A percentile compares a stretch with the other conserved stretches of the same genome.
phyloP scores from a whole-genome alignment of 768 basidiomycete species.

The Thelephora aurantiotincta region DNA sequence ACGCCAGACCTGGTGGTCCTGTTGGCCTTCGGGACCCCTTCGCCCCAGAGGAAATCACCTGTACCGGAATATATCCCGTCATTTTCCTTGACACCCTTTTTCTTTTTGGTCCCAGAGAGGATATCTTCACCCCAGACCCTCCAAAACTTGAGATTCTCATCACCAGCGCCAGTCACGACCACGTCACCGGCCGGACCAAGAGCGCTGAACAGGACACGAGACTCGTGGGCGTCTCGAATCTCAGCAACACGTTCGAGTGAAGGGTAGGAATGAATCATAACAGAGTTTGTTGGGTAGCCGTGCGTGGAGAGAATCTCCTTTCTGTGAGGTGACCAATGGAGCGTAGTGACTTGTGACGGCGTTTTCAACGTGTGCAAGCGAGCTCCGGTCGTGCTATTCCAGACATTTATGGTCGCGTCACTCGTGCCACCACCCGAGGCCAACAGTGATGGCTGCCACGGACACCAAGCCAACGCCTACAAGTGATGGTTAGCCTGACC shows the following conservation, averaged over 20 bases:
- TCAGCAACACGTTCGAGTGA: slow-evolving; percentile 68
- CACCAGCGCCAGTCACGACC: slow-evolving; percentile 83
- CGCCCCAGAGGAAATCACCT: not conserved
- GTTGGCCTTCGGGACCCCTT: not conserved
- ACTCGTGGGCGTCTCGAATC: slow-evolving; percentile 88
- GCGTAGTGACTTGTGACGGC: slow-evolving; percentile 82
- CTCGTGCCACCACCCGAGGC: slow-evolving; percentile 92
- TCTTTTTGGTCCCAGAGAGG: not conserved
- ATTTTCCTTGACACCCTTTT: not conserved
- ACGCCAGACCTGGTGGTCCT: not conserved
- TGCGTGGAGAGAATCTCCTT: slow-evolving; percentile 91
- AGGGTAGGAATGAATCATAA: slow-evolving; percentile 81
- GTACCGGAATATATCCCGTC: not conserved
- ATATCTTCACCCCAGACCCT: slow-evolving; percentile 44
- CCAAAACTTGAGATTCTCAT: slow-evolving; percentile 98
- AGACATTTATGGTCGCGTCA: slow-evolving; percentile 81
- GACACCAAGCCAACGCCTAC: slow-evolving; percentile 95
- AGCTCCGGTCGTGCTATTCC: slow-evolving; percentile 88
- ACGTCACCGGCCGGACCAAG: slow-evolving; percentile 83
- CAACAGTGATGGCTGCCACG: slow-evolving; percentile 86
- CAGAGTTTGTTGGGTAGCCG: slow-evolving; percentile 80
- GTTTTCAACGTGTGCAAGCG: slow-evolving; percentile 79
- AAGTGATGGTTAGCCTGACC: slow-evolving; percentile 3
- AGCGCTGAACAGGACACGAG: slow-evolving; percentile 74
- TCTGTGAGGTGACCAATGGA: slow-evolving; percentile 75